These are phyloP conservation scores for Anisogramma anomala DNA, from an alignment of 2,329 filamentous ascomycete species.

Conservation along the genomic window DNA sequence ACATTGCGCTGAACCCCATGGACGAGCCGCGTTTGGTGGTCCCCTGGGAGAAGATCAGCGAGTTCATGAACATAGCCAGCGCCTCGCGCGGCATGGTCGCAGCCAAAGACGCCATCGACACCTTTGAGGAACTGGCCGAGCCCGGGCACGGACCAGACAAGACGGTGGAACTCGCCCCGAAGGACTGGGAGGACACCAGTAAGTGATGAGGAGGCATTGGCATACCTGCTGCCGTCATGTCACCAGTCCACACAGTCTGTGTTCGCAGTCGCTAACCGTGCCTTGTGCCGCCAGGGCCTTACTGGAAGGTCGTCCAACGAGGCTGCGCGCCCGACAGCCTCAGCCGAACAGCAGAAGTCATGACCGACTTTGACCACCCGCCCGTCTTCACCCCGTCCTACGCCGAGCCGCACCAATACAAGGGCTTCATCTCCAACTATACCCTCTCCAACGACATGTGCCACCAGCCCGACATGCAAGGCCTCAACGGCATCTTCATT, in stretches of 20 bases:
- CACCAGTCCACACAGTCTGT: background rate
- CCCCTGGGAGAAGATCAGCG: conserved; percentile 49
- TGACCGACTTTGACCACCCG: conserved; percentile 33
- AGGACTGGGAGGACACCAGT: conserved; percentile 42
- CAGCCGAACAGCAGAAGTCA: conserved; percentile 37
- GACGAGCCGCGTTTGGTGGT: conserved; percentile 55
- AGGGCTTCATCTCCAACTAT: conserved; percentile 51
- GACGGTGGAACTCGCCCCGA: conserved; percentile 25
- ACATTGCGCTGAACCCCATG: conserved; percentile 54
- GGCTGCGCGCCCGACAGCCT: conserved; percentile 53
- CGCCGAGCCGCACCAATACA: conserved; percentile 36
- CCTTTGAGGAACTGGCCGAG: conserved; percentile 32
- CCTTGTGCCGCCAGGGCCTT: conserved; percentile 29
- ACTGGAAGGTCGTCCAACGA: conserved; percentile 45
- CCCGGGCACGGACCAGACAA: conserved; percentile 26
- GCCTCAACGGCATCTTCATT: conserved; percentile 54
- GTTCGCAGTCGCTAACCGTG: background rate
- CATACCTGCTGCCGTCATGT: background rate
- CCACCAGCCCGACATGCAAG: conserved; percentile 52
- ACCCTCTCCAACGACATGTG: conserved; percentile 51
- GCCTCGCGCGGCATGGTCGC: conserved; percentile 33
- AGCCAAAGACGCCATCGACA: conserved; percentile 31
- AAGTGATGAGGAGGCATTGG: conserved; percentile 17
- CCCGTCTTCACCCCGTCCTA: conserved; percentile 34
- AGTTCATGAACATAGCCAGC: conserved; percentile 40